Evolutionary conservation across 495 filamentous ascomycete genomes (phyloP).

Genomic region (Tuber melanosporum): DNA sequence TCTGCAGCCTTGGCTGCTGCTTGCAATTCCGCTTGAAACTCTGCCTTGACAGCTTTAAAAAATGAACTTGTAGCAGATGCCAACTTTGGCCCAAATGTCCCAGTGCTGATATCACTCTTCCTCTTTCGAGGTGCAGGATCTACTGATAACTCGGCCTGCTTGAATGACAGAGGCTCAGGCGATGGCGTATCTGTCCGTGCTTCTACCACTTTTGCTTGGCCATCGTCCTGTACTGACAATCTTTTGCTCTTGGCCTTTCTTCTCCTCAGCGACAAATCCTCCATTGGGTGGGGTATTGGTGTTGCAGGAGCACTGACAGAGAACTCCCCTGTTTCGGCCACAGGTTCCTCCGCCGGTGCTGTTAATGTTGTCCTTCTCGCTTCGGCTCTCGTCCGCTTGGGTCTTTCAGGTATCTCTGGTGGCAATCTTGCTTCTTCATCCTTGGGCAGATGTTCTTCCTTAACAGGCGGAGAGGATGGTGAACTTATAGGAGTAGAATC

Average conservation of each 20-base stretch:
- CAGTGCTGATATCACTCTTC: slow-evolving; percentile 16
- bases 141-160: slow-evolving; percentile 5
- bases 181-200: background rate
- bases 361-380: slow-evolving; percentile 11
- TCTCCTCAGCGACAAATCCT: slow-evolving; percentile 19
- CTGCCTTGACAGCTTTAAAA: slow-evolving; percentile 40
- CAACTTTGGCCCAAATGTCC: slow-evolving; percentile 26
- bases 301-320: slow-evolving; percentile 8
- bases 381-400: slow-evolving; percentile 25
- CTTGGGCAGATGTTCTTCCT: slow-evolving; percentile 13
- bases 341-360: slow-evolving; percentile 7
- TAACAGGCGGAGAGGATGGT: slow-evolving; percentile 19
- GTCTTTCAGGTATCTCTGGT: slow-evolving; percentile 21
- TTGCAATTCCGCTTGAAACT: slow-evolving; percentile 29
- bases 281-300: slow-evolving; percentile 15
- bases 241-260: slow-evolving; percentile 15
- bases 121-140: slow-evolving; percentile 35
- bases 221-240: slow-evolving; percentile 13
- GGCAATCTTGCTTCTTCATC: slow-evolving; percentile 14
- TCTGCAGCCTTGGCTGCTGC: slow-evolving; percentile 15
- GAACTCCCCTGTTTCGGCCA: slow-evolving; percentile 10
- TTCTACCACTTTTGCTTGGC: background rate
- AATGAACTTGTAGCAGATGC: slow-evolving; percentile 35
- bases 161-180: background rate
- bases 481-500: slow-evolving; percentile 19